Base-by-base conservation (phyloP, 192 early-diverging fungal genomes). In the Entomortierella beljakovae region DNA sequence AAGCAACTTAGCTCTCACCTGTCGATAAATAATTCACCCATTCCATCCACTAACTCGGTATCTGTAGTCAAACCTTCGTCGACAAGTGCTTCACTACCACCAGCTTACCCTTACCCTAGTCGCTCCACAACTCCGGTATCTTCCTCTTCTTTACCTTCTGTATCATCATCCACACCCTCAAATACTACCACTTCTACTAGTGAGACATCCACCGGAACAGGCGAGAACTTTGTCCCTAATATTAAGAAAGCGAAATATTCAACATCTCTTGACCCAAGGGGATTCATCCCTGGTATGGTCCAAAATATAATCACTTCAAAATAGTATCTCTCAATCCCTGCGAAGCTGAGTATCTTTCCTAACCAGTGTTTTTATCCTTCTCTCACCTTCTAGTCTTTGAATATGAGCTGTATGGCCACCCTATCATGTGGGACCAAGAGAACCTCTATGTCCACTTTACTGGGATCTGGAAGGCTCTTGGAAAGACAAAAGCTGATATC, bases 351-450 rank as follows among this genome's bases (percentile, higher is more conserved):
- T 13, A 29, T 16, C 6, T 8, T 8, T 23, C 22, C 51, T 53
- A 15, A 53, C 18, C 28, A 53, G 28, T 26, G 23, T 53, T 29
- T n/a, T 25, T 48, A 38, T 11, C 33, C 54, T 43, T 60, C 38
- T 56, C 29, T 37, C 7, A 34, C 57, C 10, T 13, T 22, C 18
- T 71, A 49, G 38, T 89, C 0, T 89, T 85, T 64, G 88, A 89
- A 76, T 89, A 86, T 70, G 81, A 72, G 35, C 79, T 88, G 52
- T 86, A 88, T 53, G 75, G 82, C 10, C 85, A 86, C 50, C 86
- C 88, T 33, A 87, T 89, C 33, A 89, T 89, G 88, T 89, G 88
- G 88, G 88, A 89, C 68, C 79, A 85, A 76, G 86, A 89, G 65
- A 84, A 84, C 37, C 81, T 84, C 6, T 89, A 88, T 59, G 88